Evolutionary conservation across 169 alveolate species (phyloP).

Genomic region (Cryptosporidium xiaoi): DNA sequence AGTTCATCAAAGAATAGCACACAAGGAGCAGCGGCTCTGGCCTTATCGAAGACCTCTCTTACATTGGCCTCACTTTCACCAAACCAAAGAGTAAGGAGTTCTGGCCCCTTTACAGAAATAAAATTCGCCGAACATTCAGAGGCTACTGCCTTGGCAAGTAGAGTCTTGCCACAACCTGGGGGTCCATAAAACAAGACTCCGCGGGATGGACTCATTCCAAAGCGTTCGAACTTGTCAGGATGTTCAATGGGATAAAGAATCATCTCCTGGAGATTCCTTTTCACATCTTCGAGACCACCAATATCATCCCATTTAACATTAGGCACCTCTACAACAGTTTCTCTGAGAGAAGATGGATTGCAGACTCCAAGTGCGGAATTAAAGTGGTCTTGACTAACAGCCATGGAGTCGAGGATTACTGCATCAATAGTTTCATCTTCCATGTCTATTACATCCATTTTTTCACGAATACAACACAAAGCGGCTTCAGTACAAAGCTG

Average conservation of each 20-base stretch:
- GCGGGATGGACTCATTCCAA: conserved; percentile 98
- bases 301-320: conserved; percentile 99
- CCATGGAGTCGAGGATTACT: conserved; percentile 96
- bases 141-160: conserved; percentile 99
- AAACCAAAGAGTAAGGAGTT: conserved; percentile 99
- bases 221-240: conserved; percentile 98
- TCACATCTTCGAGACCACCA: conserved; percentile 98
- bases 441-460: conserved; percentile 98
- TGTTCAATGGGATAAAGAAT: conserved; percentile 93
- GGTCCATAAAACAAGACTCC: conserved; percentile 99
- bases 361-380: conserved; percentile 95
- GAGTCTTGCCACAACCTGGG: conserved; percentile 99
- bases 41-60: conserved; percentile 99
- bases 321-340: conserved; percentile 99
- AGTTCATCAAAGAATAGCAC: conserved; percentile 99
- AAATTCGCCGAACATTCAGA: conserved; percentile 99
- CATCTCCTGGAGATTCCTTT: conserved; percentile 96
- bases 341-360: conserved; percentile 97
- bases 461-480: conserved; percentile 98
- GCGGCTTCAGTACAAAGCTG: conserved; percentile 98
- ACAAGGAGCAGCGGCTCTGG: conserved; percentile 99
- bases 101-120: conserved; percentile 99
- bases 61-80: conserved; percentile 99
- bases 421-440: conserved; percentile 97
- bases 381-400: conserved; percentile 98